A percentile compares a stretch with the other conserved stretches of the same genome.
These are phyloP conservation scores for Dichotomocladium elegans DNA, from an alignment of 371 early-diverging fungal genomes.

Conservation along the genomic window DNA sequence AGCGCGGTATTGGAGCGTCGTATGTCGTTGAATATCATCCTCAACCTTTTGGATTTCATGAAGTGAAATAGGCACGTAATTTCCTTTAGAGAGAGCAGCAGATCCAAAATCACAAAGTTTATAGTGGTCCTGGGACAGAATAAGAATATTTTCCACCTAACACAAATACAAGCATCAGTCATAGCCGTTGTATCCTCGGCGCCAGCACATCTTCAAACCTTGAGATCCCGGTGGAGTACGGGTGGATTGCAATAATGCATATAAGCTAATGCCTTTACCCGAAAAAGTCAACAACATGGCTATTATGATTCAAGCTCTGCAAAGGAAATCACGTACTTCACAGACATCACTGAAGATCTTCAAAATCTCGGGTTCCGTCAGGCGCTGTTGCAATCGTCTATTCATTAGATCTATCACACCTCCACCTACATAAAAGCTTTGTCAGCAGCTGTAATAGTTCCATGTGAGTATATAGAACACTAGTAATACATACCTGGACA, in stretches of 20 bases:
- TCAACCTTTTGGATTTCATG: conserved; percentile 75
- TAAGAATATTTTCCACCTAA: conserved; percentile 58
- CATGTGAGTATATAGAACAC: background rate
- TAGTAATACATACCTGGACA: conserved; percentile 67
- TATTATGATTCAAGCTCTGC: background rate
- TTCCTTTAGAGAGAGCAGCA: conserved; percentile 60
- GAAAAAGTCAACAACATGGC: background rate
- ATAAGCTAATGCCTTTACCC: conserved; percentile 87
- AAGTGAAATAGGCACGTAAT: conserved; percentile 51
- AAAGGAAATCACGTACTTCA: conserved; percentile 43
- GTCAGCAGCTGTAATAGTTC: background rate
- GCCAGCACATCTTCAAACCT: too few relatives aligned
- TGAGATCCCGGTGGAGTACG: conserved; percentile 83
- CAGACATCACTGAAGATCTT: conserved; percentile 83
- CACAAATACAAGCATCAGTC: too few relatives aligned
- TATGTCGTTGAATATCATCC: conserved; percentile 76
- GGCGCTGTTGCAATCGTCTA: conserved; percentile 61
- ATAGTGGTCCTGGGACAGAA: conserved; percentile 52
- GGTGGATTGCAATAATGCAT: conserved; percentile 80
- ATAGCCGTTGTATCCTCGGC: too few relatives aligned
- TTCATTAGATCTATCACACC: conserved; percentile 88
- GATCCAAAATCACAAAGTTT: conserved; percentile 96
- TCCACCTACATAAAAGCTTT: conserved; percentile 49
- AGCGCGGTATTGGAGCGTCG: conserved; percentile 91
- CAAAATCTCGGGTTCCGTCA: conserved; percentile 80